Percentiles rank a stretch among this genome's conserved stretches.
Conservation (phyloP, 1,284 basidiomycete species). For the Anthracocystis panici-leucophaei region DNA sequence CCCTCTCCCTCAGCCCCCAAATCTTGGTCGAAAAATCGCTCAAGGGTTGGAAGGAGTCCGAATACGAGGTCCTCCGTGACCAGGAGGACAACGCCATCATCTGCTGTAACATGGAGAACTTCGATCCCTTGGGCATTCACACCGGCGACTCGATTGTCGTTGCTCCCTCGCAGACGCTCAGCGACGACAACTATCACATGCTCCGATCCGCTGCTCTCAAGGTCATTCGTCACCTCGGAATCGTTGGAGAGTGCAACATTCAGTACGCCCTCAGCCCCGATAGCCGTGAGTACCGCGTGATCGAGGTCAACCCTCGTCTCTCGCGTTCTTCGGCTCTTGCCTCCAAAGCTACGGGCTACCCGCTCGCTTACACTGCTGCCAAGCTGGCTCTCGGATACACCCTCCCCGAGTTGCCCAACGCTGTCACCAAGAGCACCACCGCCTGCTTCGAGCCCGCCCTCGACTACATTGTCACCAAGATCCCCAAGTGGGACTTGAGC, state of each 20-base stretch:
- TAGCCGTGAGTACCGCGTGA: constrained; percentile 95
- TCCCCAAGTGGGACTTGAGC: constrained; percentile 97
- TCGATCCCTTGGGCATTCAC: constrained; percentile 97
- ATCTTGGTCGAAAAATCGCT: constrained; percentile 97
- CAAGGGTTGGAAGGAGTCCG: constrained; percentile 99
- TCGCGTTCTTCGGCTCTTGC: constrained; percentile 80
- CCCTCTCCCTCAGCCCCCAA: constrained; percentile 90
- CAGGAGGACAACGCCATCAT: constrained; percentile 88
- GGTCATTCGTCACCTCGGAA: constrained; percentile 95
- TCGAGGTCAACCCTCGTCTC: constrained; percentile 73
- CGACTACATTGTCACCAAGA: constrained; percentile 99
- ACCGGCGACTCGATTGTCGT: constrained; percentile 99
- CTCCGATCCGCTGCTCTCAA: constrained; percentile 96
- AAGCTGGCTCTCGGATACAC: constrained; percentile 99
- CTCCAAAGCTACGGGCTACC: constrained; percentile 99
- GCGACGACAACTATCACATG: constrained; percentile 98
- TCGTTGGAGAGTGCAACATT: constrained; percentile 98
- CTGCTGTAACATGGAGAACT: constrained; percentile 98
- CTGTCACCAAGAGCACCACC: constrained; percentile 98
- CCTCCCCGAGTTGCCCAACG: constrained; percentile 96
- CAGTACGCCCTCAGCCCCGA: constrained; percentile 97
- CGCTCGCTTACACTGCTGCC: constrained; percentile 97
- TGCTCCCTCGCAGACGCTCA: constrained; percentile 95
- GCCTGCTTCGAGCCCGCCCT: constrained; percentile 99
- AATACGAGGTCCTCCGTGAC: constrained; percentile 99